These are phyloP conservation scores for Aspergillus sp. DNA, from an alignment of 2,329 filamentous ascomycete genomes.

Conservation along the genomic window DNA sequence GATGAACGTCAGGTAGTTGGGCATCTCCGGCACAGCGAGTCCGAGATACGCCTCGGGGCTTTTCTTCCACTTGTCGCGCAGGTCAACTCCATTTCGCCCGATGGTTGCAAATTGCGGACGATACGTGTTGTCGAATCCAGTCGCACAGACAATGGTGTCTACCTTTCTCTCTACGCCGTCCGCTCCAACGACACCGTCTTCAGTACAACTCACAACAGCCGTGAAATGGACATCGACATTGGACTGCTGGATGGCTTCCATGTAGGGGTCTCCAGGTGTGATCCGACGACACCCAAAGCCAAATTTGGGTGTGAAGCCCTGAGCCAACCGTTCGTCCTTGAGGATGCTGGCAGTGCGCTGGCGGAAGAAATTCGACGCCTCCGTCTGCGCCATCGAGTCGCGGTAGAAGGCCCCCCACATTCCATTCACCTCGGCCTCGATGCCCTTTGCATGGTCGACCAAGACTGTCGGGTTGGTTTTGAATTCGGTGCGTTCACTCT, in stretches of 20 bases:
- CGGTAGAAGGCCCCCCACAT: slow-evolving; percentile 7
- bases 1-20: slow-evolving; percentile 45
- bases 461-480: background rate
- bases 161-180: slow-evolving; percentile 18
- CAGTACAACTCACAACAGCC: slow-evolving; percentile 37
- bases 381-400: background rate
- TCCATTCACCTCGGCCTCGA: slow-evolving; percentile 3
- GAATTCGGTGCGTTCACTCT: background rate
- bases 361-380: background rate
- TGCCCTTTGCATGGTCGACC: background rate
- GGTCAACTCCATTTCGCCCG: slow-evolving; percentile 37
- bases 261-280: slow-evolving; percentile 45
- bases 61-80: slow-evolving; percentile 47
- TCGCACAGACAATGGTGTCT: slow-evolving; percentile 21
- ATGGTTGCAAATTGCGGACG: slow-evolving; percentile 47
- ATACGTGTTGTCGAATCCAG: slow-evolving; percentile 31
- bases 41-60: slow-evolving; percentile 47
- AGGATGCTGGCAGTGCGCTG: background rate
- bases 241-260: slow-evolving; percentile 42
- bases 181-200: slow-evolving; percentile 30
- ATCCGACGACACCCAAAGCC: slow-evolving; percentile 38
- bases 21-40: slow-evolving; percentile 47
- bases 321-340: background rate
- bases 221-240: slow-evolving; percentile 48
- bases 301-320: background rate